Evolutionary conservation across 2,329 filamentous ascomycete species (phyloP).

Genomic region (Lachnellula hyalina): DNA sequence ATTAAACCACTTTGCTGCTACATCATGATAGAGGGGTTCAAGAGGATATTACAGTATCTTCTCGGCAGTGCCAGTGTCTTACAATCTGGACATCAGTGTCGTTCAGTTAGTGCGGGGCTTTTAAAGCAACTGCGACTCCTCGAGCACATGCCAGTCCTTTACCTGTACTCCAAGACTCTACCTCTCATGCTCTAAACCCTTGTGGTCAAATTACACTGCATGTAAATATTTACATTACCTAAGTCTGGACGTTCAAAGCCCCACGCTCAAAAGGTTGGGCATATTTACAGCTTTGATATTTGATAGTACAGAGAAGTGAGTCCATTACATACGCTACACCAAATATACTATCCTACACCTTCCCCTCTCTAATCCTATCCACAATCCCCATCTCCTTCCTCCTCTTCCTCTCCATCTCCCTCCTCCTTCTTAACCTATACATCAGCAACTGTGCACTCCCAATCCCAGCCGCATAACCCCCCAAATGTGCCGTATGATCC

Average conservation of each 20-base stretch:
- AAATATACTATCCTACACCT: background rate
- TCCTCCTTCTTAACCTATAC: constrained; percentile 18
- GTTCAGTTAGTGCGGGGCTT: too few species aligned
- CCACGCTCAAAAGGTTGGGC: background rate
- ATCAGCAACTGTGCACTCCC: constrained; percentile 23
- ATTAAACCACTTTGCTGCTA: too few species aligned
- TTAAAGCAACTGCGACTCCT: too few species aligned
- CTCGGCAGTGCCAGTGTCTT: too few species aligned
- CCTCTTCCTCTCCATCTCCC: constrained; percentile 21
- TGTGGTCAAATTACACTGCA: background rate
- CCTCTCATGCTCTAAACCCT: too few species aligned
- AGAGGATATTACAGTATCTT: too few species aligned
- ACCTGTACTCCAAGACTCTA: too few species aligned
- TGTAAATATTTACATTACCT: background rate
- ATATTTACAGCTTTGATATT: background rate
- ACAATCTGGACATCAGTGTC: too few species aligned
- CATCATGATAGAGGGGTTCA: too few species aligned
- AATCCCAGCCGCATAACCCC: constrained; percentile 32
- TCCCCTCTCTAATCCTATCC: constrained; percentile 19
- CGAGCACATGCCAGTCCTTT: too few species aligned
- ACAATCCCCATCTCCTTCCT: constrained; percentile 16
- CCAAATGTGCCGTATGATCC: constrained; percentile 36
- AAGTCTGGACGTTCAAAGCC: background rate
- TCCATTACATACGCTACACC: background rate
- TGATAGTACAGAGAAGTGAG: background rate